These are phyloP conservation scores for Ciborinia camelliae DNA, from an alignment of 2,329 filamentous ascomycete species.

Conservation along the genomic window DNA sequence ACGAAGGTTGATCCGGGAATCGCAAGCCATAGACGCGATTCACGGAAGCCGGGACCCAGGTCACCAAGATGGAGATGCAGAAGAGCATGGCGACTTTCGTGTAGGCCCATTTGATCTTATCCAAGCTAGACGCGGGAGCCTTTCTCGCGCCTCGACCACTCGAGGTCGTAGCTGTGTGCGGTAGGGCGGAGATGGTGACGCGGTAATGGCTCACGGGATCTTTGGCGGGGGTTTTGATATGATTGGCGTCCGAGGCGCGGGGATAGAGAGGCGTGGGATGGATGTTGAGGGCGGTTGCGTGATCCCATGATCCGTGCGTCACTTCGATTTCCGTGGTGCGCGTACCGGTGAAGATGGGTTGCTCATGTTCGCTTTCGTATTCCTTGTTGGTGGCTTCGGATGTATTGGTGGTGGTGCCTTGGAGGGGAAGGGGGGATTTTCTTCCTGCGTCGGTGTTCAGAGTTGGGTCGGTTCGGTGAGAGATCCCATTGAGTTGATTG, in stretches of 20 bases:
- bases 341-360: conserved; percentile 18
- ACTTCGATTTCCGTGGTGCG: conserved; percentile 32
- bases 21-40: conserved; percentile 71
- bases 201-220: conserved; percentile 20
- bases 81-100: conserved; percentile 67
- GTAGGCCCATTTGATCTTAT: conserved; percentile 65
- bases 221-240: neutral
- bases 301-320: conserved; percentile 18
- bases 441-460: conserved; percentile 23
- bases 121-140: conserved; percentile 37
- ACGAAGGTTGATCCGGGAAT: conserved; percentile 49
- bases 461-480: conserved; percentile 7
- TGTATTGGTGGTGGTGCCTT: neutral
- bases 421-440: conserved; percentile 37
- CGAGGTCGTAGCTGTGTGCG: neutral
- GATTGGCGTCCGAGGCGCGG: neutral
- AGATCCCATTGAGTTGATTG: conserved; percentile 13
- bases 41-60: conserved; percentile 71
- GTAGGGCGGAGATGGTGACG: conserved; percentile 21
- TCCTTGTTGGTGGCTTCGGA: conserved; percentile 2
- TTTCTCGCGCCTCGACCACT: neutral
- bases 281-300: neutral
- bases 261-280: neutral
- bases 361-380: neutral
- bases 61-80: conserved; percentile 66